These are phyloP conservation scores for Plenodomus tracheiphilus DNA, from an alignment of 2,329 filamentous ascomycete genomes.

Conservation along the genomic window DNA sequence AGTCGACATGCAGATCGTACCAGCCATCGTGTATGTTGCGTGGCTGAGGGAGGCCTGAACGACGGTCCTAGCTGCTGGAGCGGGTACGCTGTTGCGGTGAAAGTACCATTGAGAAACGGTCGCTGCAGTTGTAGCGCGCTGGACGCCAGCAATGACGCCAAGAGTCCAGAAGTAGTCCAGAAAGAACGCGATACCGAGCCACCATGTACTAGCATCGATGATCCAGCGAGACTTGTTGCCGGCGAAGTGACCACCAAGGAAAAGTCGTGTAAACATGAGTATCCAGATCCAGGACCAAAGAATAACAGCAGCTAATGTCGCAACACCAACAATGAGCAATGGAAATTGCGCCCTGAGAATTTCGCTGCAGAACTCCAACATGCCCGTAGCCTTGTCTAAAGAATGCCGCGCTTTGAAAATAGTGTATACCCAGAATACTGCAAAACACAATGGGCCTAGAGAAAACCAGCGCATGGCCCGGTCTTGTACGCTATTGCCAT, in stretches of 20 bases:
- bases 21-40: constrained; percentile 83
- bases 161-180: constrained; percentile 96
- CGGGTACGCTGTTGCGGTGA: constrained; percentile 80
- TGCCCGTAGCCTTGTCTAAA: constrained; percentile 79
- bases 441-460: constrained; percentile 72
- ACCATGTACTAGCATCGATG: constrained; percentile 89
- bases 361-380: constrained; percentile 88
- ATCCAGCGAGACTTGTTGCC: constrained; percentile 64
- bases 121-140: constrained; percentile 88
- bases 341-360: constrained; percentile 85
- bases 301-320: constrained; percentile 73
- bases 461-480: constrained; percentile 85
- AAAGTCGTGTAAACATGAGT: constrained; percentile 93
- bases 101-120: constrained; percentile 99
- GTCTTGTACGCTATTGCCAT: constrained; percentile 83
- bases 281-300: constrained; percentile 96
- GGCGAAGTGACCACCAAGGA: constrained; percentile 85
- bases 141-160: constrained; percentile 82
- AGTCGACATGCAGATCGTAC: constrained; percentile 87
- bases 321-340: constrained; percentile 81
- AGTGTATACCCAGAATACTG: constrained; percentile 80
- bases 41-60: constrained; percentile 82
- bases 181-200: constrained; percentile 89
- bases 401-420: constrained; percentile 79
- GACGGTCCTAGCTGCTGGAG: constrained; percentile 76